Conservation (phyloP, 139 green algal species). For the Prasinococcaceae sp. region DNA sequence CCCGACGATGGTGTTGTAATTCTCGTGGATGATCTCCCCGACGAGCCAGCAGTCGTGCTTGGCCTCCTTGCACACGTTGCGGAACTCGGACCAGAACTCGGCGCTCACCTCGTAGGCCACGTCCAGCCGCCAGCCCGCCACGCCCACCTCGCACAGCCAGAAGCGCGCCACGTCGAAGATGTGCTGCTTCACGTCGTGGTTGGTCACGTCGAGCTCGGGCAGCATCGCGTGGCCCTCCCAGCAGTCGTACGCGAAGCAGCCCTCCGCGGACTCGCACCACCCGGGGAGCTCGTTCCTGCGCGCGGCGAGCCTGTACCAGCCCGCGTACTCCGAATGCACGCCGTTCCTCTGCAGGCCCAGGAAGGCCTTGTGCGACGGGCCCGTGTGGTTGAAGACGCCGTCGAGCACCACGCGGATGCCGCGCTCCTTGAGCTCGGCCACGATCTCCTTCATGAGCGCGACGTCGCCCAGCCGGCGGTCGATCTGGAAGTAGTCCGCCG, state of each 20-base stretch:
- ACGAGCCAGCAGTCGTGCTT: conserved; percentile 15
- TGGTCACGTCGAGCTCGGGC: conserved; percentile 8
- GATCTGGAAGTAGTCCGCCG: conserved; percentile 19
- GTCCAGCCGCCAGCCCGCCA: conserved; percentile 25
- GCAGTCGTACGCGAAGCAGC: not conserved
- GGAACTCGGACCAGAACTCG: conserved; percentile 20
- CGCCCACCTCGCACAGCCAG: conserved; percentile 15
- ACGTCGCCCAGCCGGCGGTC: conserved; percentile 15
- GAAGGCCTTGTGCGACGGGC: conserved; percentile 10
- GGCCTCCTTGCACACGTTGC: conserved; percentile 1
- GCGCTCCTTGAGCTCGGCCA: conserved; percentile 3
- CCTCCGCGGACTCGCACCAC: not conserved
- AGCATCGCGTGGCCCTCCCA: conserved; percentile 22
- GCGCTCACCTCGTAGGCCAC: conserved; percentile 22
- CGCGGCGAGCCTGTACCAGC: conserved; percentile 6
- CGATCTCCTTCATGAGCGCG: conserved; percentile 1
- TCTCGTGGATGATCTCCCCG: conserved; percentile 21
- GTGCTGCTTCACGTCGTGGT: conserved; percentile 10
- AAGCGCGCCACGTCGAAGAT: conserved; percentile 15
- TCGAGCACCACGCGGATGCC: conserved; percentile 23
- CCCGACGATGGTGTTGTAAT: conserved; percentile 16
- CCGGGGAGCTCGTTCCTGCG: not conserved
- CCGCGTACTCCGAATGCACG: not conserved
- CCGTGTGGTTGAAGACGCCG: conserved; percentile 30
- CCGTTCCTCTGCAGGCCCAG: conserved; percentile 4